A percentile compares a stretch with the other conserved stretches of the same genome.
These are phyloP conservation scores for Arachis monticola DNA, from an alignment of 331 rosid genomes.

Conservation along the genomic window DNA sequence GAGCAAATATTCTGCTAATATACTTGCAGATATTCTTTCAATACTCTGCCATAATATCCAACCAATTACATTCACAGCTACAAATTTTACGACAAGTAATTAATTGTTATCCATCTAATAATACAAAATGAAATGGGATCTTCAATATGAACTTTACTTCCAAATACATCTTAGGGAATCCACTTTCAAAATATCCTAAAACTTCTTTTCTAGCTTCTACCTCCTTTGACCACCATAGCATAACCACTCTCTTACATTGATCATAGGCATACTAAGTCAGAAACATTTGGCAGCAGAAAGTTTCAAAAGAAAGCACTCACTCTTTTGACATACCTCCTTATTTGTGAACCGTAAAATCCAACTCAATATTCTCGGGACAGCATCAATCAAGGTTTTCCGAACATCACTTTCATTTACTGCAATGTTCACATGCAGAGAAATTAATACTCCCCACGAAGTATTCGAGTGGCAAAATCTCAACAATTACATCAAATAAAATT, in stretches of 20 bases:
- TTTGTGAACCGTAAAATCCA: constrained; percentile 76
- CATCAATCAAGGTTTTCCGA: constrained; percentile 62
- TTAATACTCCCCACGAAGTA: constrained; percentile 32
- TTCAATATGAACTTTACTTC: not conserved
- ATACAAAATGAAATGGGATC: not conserved
- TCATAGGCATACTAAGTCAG: constrained; percentile 4
- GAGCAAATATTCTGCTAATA: too few species aligned
- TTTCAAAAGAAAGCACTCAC: constrained; percentile 20
- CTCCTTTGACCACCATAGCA: not conserved
- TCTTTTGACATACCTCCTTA: constrained; percentile 57
- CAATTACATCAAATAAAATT: not conserved
- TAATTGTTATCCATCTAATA: not conserved
- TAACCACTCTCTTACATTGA: not conserved
- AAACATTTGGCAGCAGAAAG: constrained; percentile 19
- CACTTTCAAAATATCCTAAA: not conserved
- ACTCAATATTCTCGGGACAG: constrained; percentile 71
- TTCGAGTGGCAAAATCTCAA: constrained; percentile 28
- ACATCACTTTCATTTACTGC: constrained; percentile 75
- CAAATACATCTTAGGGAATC: not conserved
- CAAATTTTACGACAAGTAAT: not conserved
- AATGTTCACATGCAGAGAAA: constrained; percentile 39
- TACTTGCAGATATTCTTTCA: too few species aligned
- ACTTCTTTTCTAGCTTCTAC: constrained; percentile 1
- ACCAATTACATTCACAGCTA: not conserved
- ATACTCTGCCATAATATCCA: too few species aligned